A percentile compares a stretch with the other conserved stretches of the same genome.
These are phyloP conservation scores for Trametes maxima DNA, from an alignment of 768 basidiomycete species.

Conservation along the genomic window DNA sequence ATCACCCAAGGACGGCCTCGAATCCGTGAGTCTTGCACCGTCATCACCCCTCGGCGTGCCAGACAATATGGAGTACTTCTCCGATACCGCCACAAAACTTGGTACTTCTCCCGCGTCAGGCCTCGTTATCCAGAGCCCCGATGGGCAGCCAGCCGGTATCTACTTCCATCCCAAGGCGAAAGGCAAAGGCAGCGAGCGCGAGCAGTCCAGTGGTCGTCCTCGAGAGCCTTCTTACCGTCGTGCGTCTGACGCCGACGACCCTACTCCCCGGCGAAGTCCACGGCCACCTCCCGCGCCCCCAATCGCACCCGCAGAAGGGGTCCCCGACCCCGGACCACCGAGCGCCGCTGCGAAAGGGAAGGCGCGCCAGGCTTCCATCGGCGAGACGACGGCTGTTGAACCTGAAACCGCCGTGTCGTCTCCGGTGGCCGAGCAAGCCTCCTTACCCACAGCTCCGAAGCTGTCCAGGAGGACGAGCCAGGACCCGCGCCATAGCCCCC, in stretches of 20 bases:
- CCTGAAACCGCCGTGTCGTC: not conserved
- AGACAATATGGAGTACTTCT: conserved; percentile 79
- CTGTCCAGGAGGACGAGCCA: conserved; percentile 19
- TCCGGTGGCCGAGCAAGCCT: not conserved
- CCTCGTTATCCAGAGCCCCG: conserved; percentile 87
- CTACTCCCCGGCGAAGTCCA: conserved; percentile 14
- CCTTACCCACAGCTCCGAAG: not conserved
- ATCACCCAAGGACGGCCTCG: conserved; percentile 51
- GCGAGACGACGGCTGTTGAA: conserved; percentile 1
- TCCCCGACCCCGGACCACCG: conserved; percentile 5
- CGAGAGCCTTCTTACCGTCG: conserved; percentile 22
- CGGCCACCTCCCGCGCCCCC: conserved; percentile 6
- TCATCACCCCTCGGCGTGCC: conserved; percentile 73
- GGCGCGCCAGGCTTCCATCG: conserved; percentile 9
- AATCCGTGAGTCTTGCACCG: conserved; percentile 46
- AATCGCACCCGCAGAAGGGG: not conserved
- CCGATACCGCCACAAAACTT: conserved; percentile 63
- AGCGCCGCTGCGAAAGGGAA: conserved; percentile 17
- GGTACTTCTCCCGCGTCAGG: conserved; percentile 83
- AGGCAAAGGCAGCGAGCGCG: conserved; percentile 27
- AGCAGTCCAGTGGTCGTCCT: conserved; percentile 2
- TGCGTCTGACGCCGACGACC: conserved; percentile 20
- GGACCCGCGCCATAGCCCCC: conserved; percentile 21
- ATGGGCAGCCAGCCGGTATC: conserved; percentile 93
- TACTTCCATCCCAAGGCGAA: conserved; percentile 80